These are phyloP conservation scores for Anthracocystis panici-leucophaei DNA, from an alignment of 1,284 basidiomycete species.

Conservation along the genomic window DNA sequence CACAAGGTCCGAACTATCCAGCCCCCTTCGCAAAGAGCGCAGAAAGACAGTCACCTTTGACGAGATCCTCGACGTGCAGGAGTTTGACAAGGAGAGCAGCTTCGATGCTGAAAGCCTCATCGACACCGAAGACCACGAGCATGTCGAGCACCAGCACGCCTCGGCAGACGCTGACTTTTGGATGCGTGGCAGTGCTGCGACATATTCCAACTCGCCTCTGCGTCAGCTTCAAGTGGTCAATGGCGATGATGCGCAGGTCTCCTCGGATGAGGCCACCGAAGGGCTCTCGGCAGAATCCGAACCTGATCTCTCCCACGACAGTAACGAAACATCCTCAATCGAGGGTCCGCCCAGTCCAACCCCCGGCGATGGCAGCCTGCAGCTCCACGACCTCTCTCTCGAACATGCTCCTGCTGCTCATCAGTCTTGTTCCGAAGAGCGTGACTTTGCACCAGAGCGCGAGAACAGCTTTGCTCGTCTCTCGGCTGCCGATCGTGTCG, in stretches of 20 bases:
- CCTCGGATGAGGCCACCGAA: constrained; percentile 22
- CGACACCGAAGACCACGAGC: constrained; percentile 24
- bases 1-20: constrained; percentile 1
- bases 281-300: constrained; percentile 31
- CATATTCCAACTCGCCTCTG: neutral
- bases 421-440: constrained; percentile 19
- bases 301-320: constrained; percentile 48
- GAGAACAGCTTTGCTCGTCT: constrained; percentile 52
- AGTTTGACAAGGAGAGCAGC: constrained; percentile 71
- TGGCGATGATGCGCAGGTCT: constrained; percentile 3
- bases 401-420: constrained; percentile 26
- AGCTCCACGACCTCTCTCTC: constrained; percentile 31
- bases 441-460: constrained; percentile 18
- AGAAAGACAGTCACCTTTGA: constrained; percentile 83
- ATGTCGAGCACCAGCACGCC: constrained; percentile 9
- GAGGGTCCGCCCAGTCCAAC: constrained; percentile 52
- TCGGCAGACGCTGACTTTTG: constrained; percentile 35
- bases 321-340: constrained; percentile 51
- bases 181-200: constrained; percentile 10
- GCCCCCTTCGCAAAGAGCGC: constrained; percentile 37
- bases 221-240: constrained; percentile 50
- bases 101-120: constrained; percentile 55
- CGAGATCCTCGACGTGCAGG: constrained; percentile 85
- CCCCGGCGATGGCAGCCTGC: constrained; percentile 10
- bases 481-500: constrained; percentile 58